phyloP scores from a whole-genome alignment of 495 filamentous ascomycete species.

The Elasticomyces elasticus region DNA sequence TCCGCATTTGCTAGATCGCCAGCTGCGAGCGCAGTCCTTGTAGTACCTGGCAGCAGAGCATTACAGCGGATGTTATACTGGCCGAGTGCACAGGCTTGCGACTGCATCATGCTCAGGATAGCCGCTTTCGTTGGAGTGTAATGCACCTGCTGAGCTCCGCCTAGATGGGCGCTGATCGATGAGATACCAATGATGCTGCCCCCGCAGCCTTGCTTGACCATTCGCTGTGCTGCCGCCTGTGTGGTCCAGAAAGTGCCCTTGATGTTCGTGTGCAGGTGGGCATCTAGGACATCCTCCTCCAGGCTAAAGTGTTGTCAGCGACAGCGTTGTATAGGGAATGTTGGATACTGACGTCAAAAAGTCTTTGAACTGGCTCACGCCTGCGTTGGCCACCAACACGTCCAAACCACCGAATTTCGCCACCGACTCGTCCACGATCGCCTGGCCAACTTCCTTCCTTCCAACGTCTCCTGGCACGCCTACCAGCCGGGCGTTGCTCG shows the following conservation, averaged over 20 bases:
- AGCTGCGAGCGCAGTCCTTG: slow-evolving; percentile 78
- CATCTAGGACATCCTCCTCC: slow-evolving; percentile 47
- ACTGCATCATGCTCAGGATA: slow-evolving; percentile 74
- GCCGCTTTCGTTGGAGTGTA: slow-evolving; percentile 90
- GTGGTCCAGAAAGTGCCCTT: slow-evolving; percentile 78
- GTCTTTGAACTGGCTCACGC: slow-evolving; percentile 71
- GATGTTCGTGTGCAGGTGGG: slow-evolving; percentile 66
- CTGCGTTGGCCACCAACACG: slow-evolving; percentile 79
- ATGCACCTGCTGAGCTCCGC: slow-evolving; percentile 68
- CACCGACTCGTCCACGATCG: slow-evolving; percentile 26
- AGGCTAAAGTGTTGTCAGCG: slow-evolving; percentile 14
- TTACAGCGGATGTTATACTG: slow-evolving; percentile 72
- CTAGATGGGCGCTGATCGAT: slow-evolving; percentile 72
- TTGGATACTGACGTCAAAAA: slow-evolving; percentile 53
- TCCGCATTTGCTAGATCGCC: slow-evolving; percentile 58
- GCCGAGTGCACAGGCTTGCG: slow-evolving; percentile 67
- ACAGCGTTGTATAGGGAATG: slow-evolving; percentile 7
- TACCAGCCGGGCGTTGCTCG: slow-evolving; percentile 18
- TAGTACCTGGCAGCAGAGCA: slow-evolving; percentile 74
- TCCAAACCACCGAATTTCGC: slow-evolving; percentile 51
- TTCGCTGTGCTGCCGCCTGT: slow-evolving; percentile 72
- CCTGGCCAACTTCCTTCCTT: slow-evolving; percentile 26
- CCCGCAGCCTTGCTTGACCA: slow-evolving; percentile 48
- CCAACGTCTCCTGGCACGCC: slow-evolving; percentile 31
- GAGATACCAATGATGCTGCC: slow-evolving; percentile 76